Percentiles rank a stretch among this genome's conserved stretches.
Evolutionary conservation across 73 alveolate genomes (phyloP).

Genomic region (Paraurostyla sp.): DNA sequence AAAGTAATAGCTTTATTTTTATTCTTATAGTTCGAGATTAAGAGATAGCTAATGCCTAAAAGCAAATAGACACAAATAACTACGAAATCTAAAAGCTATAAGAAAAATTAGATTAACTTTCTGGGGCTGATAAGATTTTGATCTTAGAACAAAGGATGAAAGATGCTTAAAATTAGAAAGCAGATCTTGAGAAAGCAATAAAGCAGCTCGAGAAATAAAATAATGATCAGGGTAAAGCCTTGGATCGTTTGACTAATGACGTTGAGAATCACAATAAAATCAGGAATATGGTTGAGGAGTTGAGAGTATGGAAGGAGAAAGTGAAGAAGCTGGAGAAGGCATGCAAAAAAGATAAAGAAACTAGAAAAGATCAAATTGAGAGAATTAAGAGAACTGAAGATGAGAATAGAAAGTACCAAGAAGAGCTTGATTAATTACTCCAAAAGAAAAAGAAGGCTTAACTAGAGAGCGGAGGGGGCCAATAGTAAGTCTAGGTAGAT

Average conservation of each 20-base stretch:
- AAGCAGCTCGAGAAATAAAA: slow-evolving; percentile 21
- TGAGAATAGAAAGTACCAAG: slow-evolving; percentile 22
- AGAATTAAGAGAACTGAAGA: slow-evolving; percentile 28
- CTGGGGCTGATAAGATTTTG: slow-evolving; percentile 48
- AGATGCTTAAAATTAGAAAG: slow-evolving; percentile 32
- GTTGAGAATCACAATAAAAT: slow-evolving; percentile 51
- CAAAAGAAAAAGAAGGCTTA: neutral
- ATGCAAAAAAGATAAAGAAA: slow-evolving; percentile 25
- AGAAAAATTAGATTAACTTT: neutral
- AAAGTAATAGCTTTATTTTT: neutral
- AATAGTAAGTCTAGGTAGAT: neutral
- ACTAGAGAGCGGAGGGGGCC: neutral
- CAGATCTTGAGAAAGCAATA: slow-evolving; percentile 23
- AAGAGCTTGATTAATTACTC: neutral
- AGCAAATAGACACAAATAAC: slow-evolving; percentile 31
- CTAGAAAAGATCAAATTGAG: slow-evolving; percentile 37
- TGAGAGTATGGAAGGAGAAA: slow-evolving; percentile 64
- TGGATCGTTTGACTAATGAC: slow-evolving; percentile 30
- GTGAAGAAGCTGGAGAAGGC: slow-evolving; percentile 36
- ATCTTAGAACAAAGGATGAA: slow-evolving; percentile 21
- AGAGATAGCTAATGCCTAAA: slow-evolving; percentile 26
- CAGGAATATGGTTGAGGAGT: slow-evolving; percentile 35
- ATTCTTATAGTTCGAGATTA: slow-evolving; percentile 25
- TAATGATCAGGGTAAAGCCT: slow-evolving; percentile 52
- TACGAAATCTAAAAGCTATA: slow-evolving; percentile 30